phyloP scores from a whole-genome alignment of 148 eudicot species.

The Rhododendron simsii region DNA sequence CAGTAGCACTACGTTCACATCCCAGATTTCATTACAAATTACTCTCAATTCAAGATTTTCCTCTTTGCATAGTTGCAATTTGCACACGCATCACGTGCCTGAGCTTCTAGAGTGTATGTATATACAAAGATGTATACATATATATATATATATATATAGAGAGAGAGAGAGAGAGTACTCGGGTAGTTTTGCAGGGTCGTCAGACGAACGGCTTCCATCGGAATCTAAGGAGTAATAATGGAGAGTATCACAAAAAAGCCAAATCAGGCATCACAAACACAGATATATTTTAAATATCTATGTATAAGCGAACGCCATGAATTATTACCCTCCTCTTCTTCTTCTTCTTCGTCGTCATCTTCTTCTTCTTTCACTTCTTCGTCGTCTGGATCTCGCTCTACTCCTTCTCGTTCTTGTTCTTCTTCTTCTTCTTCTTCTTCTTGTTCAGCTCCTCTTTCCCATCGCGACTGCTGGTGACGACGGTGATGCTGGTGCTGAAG shows the following conservation, averaged over 20 bases:
- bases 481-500: slow-evolving; percentile 16
- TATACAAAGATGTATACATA: background rate
- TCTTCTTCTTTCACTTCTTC: background rate
- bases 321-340: slow-evolving; percentile 9
- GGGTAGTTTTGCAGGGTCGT: slow-evolving; percentile 13
- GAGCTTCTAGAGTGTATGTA: background rate
- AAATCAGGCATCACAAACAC: slow-evolving; percentile 6
- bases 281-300: background rate
- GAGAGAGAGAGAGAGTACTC: slow-evolving; percentile 11
- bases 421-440: background rate
- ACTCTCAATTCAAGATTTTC: background rate
- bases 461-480: slow-evolving; percentile 15
- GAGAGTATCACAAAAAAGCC: background rate
- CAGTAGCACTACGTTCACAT: background rate
- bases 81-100: background rate
- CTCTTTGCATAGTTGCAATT: background rate
- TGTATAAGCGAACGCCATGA: background rate
- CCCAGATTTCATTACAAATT: background rate
- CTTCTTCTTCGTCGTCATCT: background rate
- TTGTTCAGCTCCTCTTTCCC: slow-evolving; percentile 11
- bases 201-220: slow-evolving; percentile 15
- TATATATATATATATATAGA: background rate
- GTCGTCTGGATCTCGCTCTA: background rate
- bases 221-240: slow-evolving; percentile 12
- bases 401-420: background rate